Conservation (phyloP, 2,329 filamentous ascomycete genomes). For the Pochonia chlamydosporia region DNA sequence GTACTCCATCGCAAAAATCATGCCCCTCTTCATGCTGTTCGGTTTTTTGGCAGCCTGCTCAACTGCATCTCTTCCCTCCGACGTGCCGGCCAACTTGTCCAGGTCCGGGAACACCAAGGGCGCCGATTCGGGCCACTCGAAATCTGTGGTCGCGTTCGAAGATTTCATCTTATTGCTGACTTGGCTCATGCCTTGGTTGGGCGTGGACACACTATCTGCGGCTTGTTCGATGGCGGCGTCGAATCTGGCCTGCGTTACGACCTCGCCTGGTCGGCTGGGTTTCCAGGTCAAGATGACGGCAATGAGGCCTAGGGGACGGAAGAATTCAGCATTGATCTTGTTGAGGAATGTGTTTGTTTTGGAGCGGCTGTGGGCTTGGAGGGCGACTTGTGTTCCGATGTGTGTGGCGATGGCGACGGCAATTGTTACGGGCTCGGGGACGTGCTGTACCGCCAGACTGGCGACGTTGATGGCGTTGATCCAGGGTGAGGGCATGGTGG, state of each 20-base stretch:
- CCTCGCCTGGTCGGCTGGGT: slow-evolving; percentile 26
- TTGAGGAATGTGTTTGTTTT: slow-evolving; percentile 49
- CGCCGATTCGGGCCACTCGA: slow-evolving; percentile 38
- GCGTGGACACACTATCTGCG: slow-evolving; percentile 1
- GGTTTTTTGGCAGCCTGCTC: slow-evolving; percentile 5
- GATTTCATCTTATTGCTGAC: slow-evolving; percentile 23
- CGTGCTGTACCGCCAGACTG: slow-evolving; percentile 29
- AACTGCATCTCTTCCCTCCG: slow-evolving; percentile 1
- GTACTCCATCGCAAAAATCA: slow-evolving; percentile 12
- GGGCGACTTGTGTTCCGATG: slow-evolving; percentile 32
- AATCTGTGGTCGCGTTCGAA: slow-evolving; percentile 28
- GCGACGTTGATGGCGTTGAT: slow-evolving; percentile 36
- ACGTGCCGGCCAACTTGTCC: slow-evolving; percentile 18
- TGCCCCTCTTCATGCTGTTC: slow-evolving; percentile 5
- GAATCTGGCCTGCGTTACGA: slow-evolving; percentile 22
- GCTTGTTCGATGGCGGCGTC: slow-evolving; percentile 18
- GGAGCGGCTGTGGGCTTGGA: slow-evolving; percentile 32
- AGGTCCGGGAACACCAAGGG: slow-evolving; percentile 42
- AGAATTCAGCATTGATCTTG: slow-evolving; percentile 49
- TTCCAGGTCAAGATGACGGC: slow-evolving; percentile 46
- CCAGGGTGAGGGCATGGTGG: slow-evolving; percentile 26
- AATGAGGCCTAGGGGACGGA: slow-evolving; percentile 49
- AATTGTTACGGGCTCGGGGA: slow-evolving; percentile 33
- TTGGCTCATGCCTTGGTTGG: background rate
- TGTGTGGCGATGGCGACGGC: slow-evolving; percentile 38